Base-by-base conservation (phyloP, 2,329 filamentous ascomycete genomes). In the Colletotrichum noveboracense region DNA sequence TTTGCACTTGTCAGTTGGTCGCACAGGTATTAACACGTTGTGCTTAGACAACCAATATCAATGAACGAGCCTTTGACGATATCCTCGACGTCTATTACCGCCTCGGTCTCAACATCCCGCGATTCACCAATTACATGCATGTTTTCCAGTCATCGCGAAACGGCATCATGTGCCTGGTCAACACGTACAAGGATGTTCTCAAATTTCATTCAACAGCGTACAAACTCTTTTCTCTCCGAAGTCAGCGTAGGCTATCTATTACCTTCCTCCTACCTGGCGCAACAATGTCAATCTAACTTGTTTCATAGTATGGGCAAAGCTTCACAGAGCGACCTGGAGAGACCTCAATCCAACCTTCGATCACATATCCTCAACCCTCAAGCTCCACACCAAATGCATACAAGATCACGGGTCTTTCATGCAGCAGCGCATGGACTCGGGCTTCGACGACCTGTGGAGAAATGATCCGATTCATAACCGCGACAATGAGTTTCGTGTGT, bases 21-120 rank as follows among this genome's bases (percentile, higher is more conserved):
- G 52, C 1, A 21, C 6, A 10, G 32, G 16, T 4, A 55, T 1
- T 21, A 3, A 69, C 4, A 13, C n/a, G 12, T 16, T 55, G 2
- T 7, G 6, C n/a, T 26, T 24, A 70, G 71, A 62, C 62, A 16
- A 74, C 76, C n/a, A 72, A 14, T 1, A 6, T 68, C 52, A 65
- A 70, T 13, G 75, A 78, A 4, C 13, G 55, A n/a, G 75, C 76
- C 2, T 77, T 78, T 21, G 76, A 78, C 24, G 13, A 73, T 0
- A 58, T 78, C n/a, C 75, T 78, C 3, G 76, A 78, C n/a, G 67
- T 75, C 4, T 75, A 77, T 18, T 21, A 78, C 24, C 71, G 21
- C 3, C 60, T 78, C 1, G 76, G 76, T 2, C 38, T 65, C 18
- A 18, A 70, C 12, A 68, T 77, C 12, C 52, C 16, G 4, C 56